Evolutionary conservation across 441 rosid species (phyloP), one percentile per base, ranked within the genome.

Genomic region (Pelargonium cotyledonis): DNA sequence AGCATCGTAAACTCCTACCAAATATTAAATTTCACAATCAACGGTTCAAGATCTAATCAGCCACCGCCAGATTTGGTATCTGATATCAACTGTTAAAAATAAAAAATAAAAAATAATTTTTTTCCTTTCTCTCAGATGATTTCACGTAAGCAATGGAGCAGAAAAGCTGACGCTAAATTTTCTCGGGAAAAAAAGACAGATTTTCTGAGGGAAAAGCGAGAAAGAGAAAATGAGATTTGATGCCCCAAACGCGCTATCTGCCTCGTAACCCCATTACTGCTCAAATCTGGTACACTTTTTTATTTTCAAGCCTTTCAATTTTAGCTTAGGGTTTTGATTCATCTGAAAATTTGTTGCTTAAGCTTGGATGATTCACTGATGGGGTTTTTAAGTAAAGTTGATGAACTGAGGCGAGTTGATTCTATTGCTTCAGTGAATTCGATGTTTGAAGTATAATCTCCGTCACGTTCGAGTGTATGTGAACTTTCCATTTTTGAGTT

Each of bases 101-200:
- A 41, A 8, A 8, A 41, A n/a, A n/a, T 31, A 0, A 41, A 35
- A 35, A 5, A 35, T 35, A 4, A 0, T 7, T 0, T 41, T 5
- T 51, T 38, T 19, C 44, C 43, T 68, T 49, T 51, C 57, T 63
- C 71, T 60, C 75, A 46, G 53, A 18, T 35, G 43, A 63, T 40
- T 66, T 47, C 61, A 78, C 65, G 68, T 68, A 62, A 67, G 71
- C 77, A 21, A 69, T 11, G 72, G 74, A 60, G 79, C 70, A 71
- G 15, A 19, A 67, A 68, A 19, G 73, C 72, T 49, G 76, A 67
- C 65, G 69, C 68, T 69, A 60, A 53, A 66, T 71, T 77, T 69
- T 70, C 75, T 70, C 77, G 71, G 65, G 80, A 81, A 77, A 71
- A 73, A 63, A 65, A 68, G 68, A 77, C 12, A 10, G 26, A 72